phyloP scores from a whole-genome alignment of 2,329 filamentous ascomycete species.

The Plectosphaerella sp. region DNA sequence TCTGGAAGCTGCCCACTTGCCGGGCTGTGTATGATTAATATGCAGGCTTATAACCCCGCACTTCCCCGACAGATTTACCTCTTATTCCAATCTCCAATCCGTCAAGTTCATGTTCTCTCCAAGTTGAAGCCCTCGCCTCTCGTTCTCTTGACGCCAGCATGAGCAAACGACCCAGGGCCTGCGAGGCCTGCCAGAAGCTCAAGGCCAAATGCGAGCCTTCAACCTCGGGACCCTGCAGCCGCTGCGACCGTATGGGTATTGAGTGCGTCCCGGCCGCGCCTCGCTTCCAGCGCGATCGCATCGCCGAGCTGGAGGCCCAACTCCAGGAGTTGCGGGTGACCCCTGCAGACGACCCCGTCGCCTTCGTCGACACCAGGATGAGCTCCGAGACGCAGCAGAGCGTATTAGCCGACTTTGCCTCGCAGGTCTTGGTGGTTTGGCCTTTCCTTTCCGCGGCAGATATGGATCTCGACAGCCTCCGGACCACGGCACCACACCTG shows the following conservation, averaged over 20 bases:
- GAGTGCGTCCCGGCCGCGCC: slow-evolving; percentile 9
- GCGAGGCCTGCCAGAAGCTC: slow-evolving; percentile 11
- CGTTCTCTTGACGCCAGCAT: neutral
- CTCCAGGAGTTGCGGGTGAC: slow-evolving; percentile 4
- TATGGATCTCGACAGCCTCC: neutral
- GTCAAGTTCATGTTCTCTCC: too few relatives aligned
- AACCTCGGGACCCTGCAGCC: slow-evolving; percentile 2
- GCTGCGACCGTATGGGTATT: slow-evolving; percentile 3
- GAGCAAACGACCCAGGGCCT: slow-evolving; percentile 6
- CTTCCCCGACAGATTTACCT: too few relatives aligned
- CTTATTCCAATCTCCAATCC: too few relatives aligned
- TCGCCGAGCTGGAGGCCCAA: slow-evolving; percentile 12
- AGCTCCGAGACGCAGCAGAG: neutral
- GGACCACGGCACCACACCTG: neutral
- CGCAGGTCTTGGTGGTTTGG: neutral
- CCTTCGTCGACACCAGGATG: neutral
- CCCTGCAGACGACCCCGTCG: neutral
- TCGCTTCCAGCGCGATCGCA: slow-evolving; percentile 11
- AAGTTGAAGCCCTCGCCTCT: too few relatives aligned
- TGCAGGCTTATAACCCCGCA: too few relatives aligned
- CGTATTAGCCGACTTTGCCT: neutral
- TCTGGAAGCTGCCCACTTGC: too few relatives aligned
- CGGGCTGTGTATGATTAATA: too few relatives aligned
- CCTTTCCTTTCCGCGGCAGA: neutral
- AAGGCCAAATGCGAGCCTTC: slow-evolving; percentile 7